Conservation (phyloP, 1,284 basidiomycete species). For the Chalciporus sp. region DNA sequence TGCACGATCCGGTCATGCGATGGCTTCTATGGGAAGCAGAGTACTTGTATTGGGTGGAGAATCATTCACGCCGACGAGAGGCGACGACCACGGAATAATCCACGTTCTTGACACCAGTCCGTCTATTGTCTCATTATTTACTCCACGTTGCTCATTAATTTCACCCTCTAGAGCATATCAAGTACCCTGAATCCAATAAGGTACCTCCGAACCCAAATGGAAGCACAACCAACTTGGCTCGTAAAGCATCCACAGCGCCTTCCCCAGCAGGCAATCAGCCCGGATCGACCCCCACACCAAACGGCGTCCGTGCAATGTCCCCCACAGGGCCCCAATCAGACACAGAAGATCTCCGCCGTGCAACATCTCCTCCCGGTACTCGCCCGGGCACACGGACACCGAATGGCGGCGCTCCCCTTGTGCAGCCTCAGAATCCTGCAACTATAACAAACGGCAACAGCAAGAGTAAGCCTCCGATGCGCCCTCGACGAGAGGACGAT, state of each 20-base stretch:
- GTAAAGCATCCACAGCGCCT: conserved; percentile 45
- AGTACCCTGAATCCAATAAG: conserved; percentile 80
- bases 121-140: conserved; percentile 35
- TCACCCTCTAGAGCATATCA: conserved; percentile 76
- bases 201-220: conserved; percentile 44
- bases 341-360: conserved; percentile 59
- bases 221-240: conserved; percentile 28
- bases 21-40: conserved; percentile 87
- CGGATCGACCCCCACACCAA: conserved; percentile 29
- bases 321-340: conserved; percentile 51
- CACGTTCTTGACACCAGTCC: conserved; percentile 93
- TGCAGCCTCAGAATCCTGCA: conserved; percentile 32
- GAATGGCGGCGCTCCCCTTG: conserved; percentile 43
- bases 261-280: conserved; percentile 29
- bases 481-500: conserved; percentile 70
- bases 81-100: conserved; percentile 82
- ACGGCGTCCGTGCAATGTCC: conserved; percentile 56
- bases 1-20: conserved; percentile 92
- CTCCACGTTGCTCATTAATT: conserved; percentile 4
- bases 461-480: conserved; percentile 57
- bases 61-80: conserved; percentile 73
- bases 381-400: conserved; percentile 39
- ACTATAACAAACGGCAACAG: conserved; percentile 26
- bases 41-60: conserved; percentile 96
- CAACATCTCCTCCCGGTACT: conserved; percentile 59